Base-by-base conservation (phyloP, 495 filamentous ascomycete genomes). In the Penicillium parvum region DNA sequence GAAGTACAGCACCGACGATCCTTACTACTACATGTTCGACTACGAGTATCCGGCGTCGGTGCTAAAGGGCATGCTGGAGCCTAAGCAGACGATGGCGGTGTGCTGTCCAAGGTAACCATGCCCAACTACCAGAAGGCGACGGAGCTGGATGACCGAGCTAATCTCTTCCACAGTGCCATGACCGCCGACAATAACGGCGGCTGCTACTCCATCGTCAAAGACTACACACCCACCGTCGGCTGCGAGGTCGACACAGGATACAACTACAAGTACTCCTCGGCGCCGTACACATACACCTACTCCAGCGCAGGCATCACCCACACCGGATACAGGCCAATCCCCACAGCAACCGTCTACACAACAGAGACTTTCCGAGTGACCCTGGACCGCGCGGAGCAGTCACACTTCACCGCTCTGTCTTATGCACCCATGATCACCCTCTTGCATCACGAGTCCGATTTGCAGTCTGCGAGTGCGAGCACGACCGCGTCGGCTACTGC, bases 351-450 rank as follows among this genome's bases (percentile, higher is more conserved):
- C 7, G 14, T 5, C 7, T 39, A 17, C 15, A 10, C 6, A 5
- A 33, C 30, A 12, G 14, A 7, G 19, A 44, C 40, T 11, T 8
- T 4, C 36, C 40, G 4, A 9, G 10, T n/a, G 15, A 36, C 14
- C 8, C 35, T 34, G 14, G 1, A 15, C 10, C 3, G 7, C 11
- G 2, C 3, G 1, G 43, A 16, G 3, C 22, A 14, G 18, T 0
- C 4, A 7, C 10, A 3, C 9, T 38, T 23, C 12, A 30, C 40
- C n/a, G 47, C 21, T 2, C 19, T 44, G 3, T 30, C 40, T 14
- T 44, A 40, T 9, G 35, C 29, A 4, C 35, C 47, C 18, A 43
- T 44, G 47, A 18, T 50, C 15, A 44, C 40, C 1, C 36, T 50
- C 12, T 2, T 50, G 12, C 35, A 44, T 7, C 40, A 44, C 15